Base-by-base conservation (phyloP, 768 basidiomycete species). In the Hypsizygus marmoreus region DNA sequence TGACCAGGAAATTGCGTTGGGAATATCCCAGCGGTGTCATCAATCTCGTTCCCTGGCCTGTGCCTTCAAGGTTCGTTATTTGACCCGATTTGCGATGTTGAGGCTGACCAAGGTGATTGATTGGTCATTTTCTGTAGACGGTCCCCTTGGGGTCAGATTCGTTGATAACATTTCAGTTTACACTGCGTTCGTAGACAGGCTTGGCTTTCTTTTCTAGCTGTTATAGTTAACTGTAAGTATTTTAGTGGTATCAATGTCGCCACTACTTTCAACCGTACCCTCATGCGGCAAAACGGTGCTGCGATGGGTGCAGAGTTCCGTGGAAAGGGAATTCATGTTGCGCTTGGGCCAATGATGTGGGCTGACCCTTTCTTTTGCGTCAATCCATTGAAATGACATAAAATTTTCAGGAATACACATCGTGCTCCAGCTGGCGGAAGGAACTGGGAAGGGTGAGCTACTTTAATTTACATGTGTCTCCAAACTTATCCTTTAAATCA, bases 271-370 rank as follows among this genome's bases (percentile, higher is more conserved):
- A 77, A 79, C 50, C 70, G 78, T 28, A 72, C 70, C 5, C 64
- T 87, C 20, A 82, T 85, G 67, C 70, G 75, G 50, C 65, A 72
- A 37, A 71, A 83, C 28, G 84, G 79, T 9, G 61, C 59, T 13
- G 79, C 79, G 0, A 73, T 86, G 59, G 84, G 83, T 2, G 59
- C 69, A 17, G 86, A 87, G 57, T 80, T 80, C 64, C 70, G 68
- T 34, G 79, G 75, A 30, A 81, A 83, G 61, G 85, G 85, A 19
- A 73, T 81, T 7, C 59, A 85, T 60, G 73, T 79, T 40, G 73
- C 67, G 7, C 64, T 80, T 13, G 76, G 75, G 1, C 79, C 79
- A 1, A 72, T 72, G 64, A 79, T 78, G 75, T 73, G 46, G 6
- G 68, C n/a, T n/a, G n/a, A n/a, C n/a, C n/a, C n/a, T n/a, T 60